Base-by-base conservation (phyloP, 148 eudicot species). In the Rhododendron vialii region DNA sequence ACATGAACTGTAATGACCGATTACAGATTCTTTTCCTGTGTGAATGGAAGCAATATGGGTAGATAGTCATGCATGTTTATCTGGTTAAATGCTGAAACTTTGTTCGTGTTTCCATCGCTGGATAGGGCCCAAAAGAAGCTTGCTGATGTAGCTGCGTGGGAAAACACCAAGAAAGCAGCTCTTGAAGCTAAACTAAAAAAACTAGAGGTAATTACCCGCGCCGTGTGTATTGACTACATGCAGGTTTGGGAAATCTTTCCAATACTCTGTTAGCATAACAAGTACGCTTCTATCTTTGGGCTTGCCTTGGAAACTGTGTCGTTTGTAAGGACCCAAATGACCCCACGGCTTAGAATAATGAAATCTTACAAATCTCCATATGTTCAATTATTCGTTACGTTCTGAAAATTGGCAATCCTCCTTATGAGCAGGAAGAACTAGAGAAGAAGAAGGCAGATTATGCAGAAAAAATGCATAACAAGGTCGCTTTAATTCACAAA, bases 371-470 rank as follows among this genome's bases (percentile, higher is more conserved):
- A 6, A 15, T 45, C 4, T 82, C 36, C 48, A 7, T 76, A 13
- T 14, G n/a, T 20, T 13, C 18, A 30, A n/a, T 45, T 13, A 11
- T 26, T 80, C 1, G 14, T 30, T 71, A 3, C 69, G 5, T 17
- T 2, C 57, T 63, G n/a, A 78, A 53, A 53, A 38, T 48, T 20
- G 7, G 15, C 48, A 20, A 36, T 17, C 22, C 59, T 84, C 4
- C 13, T 14, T 57, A 41, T 87, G 87, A 79, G 87, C 92, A 96
- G 99, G 95, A 96, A 89, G 81, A 89, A 71, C 85, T 94, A 30
- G 97, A 93, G 88, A 94, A 84, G 90, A 96, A 95, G 90, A 95
- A 92, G 83, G 98, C 97, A 7, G 95, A 91, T 69, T 90, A 92
- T 51, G 92, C 89, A 14, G 98, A 95, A 82, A 94, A 91, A 50